These are phyloP conservation scores for Triticum timopheevii DNA, from an alignment of 176 grass and related monocot genomes.

Conservation along the genomic window DNA sequence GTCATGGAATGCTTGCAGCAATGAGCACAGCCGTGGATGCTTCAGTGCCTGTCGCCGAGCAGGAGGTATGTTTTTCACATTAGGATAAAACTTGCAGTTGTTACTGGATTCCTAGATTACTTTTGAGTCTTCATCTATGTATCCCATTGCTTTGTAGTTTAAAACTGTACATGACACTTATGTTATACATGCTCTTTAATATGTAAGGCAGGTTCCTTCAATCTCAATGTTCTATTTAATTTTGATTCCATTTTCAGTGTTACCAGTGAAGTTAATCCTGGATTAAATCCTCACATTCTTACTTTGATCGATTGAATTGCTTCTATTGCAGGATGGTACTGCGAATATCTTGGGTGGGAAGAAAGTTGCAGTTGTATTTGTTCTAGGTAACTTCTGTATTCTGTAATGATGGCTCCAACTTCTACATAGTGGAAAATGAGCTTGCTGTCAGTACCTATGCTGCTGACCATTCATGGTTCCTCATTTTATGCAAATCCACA, in stretches of 20 bases:
- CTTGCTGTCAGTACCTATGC: background rate
- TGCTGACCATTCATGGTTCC: background rate
- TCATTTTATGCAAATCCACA: slow-evolving; percentile 25
- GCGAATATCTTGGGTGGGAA: slow-evolving; percentile 45
- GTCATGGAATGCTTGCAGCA: slow-evolving; percentile 6
- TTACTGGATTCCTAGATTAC: slow-evolving; percentile 11
- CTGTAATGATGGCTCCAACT: background rate
- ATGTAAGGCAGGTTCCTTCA: background rate
- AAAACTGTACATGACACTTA: background rate
- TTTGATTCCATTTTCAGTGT: slow-evolving; percentile 1
- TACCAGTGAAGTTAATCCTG: background rate
- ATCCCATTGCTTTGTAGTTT: background rate
- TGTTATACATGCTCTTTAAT: background rate
- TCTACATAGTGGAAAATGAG: background rate
- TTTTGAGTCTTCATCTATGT: background rate
- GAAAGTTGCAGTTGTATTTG: slow-evolving; percentile 47
- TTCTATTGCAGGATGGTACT: slow-evolving; percentile 36
- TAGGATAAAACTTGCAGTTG: background rate
- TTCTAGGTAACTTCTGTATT: slow-evolving; percentile 49
- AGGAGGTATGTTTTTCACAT: slow-evolving; percentile 26
- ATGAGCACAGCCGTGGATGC: slow-evolving; percentile 24
- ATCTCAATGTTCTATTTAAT: background rate
- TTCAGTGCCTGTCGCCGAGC: background rate
- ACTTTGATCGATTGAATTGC: background rate
- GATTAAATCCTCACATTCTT: background rate